phyloP scores from a whole-genome alignment of 2,329 filamentous ascomycete genomes.

The Aspergillus brasiliensis region DNA sequence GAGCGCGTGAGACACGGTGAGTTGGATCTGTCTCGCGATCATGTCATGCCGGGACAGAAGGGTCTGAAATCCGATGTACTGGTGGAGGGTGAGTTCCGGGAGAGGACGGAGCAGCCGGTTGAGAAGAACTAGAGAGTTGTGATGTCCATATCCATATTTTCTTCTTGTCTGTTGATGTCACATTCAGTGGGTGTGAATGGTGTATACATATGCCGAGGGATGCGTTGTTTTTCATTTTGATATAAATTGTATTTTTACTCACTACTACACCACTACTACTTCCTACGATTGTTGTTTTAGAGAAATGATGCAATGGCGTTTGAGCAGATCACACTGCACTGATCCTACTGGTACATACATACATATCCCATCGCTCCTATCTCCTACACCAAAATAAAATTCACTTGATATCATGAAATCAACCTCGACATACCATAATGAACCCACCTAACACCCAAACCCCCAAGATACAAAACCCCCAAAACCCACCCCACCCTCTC shows the following conservation, averaged over 20 bases:
- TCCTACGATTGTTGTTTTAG: slow-evolving; percentile 5
- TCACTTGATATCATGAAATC: too few species aligned
- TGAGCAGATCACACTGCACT: slow-evolving; percentile 14
- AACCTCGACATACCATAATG: too few species aligned
- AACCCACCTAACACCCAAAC: too few species aligned
- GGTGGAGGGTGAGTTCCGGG: slow-evolving; percentile 26
- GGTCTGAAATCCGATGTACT: slow-evolving; percentile 24
- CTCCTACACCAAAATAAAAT: too few species aligned
- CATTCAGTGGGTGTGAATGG: slow-evolving; percentile 14
- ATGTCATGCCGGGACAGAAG: slow-evolving; percentile 40
- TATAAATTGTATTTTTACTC: slow-evolving; percentile 30
- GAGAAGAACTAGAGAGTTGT: not conserved
- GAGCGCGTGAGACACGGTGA: slow-evolving; percentile 46
- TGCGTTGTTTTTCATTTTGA: slow-evolving; percentile 10
- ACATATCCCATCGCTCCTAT: too few species aligned
- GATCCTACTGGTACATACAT: too few species aligned
- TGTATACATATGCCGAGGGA: slow-evolving; percentile 4
- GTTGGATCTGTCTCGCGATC: slow-evolving; percentile 38
- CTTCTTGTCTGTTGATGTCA: too few species aligned
- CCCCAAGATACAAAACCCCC: too few species aligned
- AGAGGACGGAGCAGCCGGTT: slow-evolving; percentile 23
- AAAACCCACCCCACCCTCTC: too few species aligned
- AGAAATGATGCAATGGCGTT: slow-evolving; percentile 22
- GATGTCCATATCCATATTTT: slow-evolving; percentile 7
- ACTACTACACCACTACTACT: not conserved